Base-by-base conservation (phyloP, 306 rosid genomes). In the Medicago lupulina region DNA sequence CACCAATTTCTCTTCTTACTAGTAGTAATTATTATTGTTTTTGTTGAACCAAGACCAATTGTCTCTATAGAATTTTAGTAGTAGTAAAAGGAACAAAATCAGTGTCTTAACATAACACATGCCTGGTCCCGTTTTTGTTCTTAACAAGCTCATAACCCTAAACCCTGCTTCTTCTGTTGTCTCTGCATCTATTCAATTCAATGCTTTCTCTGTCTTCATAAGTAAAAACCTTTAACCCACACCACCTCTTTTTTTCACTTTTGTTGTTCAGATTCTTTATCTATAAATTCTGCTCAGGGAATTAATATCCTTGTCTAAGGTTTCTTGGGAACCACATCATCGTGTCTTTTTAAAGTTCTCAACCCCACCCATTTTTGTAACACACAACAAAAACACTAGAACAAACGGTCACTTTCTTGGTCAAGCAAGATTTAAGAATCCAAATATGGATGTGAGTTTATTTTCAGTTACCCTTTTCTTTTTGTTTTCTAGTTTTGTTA, bases 281-380 rank as follows among this genome's bases (percentile, higher is more conserved):
- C 69, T 68, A 47, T 70, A 54, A 66, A 25, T 72, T 78, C 87
- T 78, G 82, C 65, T 40, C 83, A 85, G 39, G 16, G 59, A 71
- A 85, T 77, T 87, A 73, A 84, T 78, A 70, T 62, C 76, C 39
- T 79, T 71, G 69, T 75, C 77, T 70, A 39, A 73, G 76, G 63
- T 59, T 75, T 76, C 13, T 79, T 17, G 69, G 82, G 73, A 74
- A 70, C 41, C 53, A 36, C 58, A 66, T 25, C 15, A 58, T 58
- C 14, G 4, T 50, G 55, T n/a, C 55, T 21, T 57, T 19, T 5
- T 17, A 57, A 58, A 31, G 6, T 61, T 31, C 17, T 7, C 54
- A 18, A 19, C 60, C 82, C 66, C 59, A 79, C 69, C 53, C 43
- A n/a, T 1, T 16, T 54, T 43, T 28, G 31, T 43, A 40, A 38